These are phyloP conservation scores for Arctium minus DNA, from an alignment of 129 eudicot genomes.

Conservation along the genomic window DNA sequence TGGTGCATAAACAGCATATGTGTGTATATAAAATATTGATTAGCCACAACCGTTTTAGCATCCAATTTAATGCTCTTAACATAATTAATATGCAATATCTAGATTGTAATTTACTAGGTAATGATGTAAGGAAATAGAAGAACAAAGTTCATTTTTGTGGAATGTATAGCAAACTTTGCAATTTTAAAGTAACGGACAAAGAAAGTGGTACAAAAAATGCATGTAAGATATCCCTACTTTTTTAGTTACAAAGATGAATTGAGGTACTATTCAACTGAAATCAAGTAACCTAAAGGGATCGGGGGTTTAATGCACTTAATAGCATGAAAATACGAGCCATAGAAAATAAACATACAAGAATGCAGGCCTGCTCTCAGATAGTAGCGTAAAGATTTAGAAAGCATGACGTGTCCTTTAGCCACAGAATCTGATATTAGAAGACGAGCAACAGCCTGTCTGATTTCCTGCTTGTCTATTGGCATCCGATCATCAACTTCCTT, in stretches of 20 bases:
- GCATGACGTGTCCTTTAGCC: slow-evolving; percentile 87
- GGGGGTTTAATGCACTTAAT: background rate
- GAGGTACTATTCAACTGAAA: background rate
- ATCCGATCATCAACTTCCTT: slow-evolving; percentile 47
- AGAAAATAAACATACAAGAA: slow-evolving; percentile 59
- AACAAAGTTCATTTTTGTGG: background rate
- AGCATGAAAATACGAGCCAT: slow-evolving; percentile 2
- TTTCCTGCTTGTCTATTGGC: slow-evolving; percentile 35
- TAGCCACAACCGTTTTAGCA: background rate
- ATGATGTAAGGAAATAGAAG: background rate
- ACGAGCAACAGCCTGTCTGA: slow-evolving; percentile 52
- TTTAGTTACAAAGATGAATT: background rate
- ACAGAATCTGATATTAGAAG: slow-evolving; percentile 65
- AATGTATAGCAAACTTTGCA: background rate
- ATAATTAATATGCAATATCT: background rate
- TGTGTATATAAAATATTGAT: background rate
- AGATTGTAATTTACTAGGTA: background rate
- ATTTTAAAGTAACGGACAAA: background rate
- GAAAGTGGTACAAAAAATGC: background rate
- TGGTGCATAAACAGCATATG: background rate
- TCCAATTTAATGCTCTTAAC: background rate
- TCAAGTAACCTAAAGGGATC: background rate
- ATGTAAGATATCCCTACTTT: background rate
- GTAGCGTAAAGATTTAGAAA: slow-evolving; percentile 68
- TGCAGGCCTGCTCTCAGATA: slow-evolving; percentile 68